Evolutionary conservation across 257 asterid species (phyloP).

Genomic region (Nicotiana tabacum): DNA sequence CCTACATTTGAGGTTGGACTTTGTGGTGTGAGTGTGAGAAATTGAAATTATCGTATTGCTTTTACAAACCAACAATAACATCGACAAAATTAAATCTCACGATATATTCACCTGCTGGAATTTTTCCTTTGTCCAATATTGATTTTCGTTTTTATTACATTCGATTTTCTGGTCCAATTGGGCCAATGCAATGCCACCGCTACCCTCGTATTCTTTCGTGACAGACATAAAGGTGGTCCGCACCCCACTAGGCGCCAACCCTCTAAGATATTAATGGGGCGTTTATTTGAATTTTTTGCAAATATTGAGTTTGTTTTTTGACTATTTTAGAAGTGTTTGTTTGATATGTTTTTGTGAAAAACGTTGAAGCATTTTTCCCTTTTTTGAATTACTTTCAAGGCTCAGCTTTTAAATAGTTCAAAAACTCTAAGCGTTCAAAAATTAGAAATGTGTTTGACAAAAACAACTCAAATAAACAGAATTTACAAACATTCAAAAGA

Average conservation of each 20-base stretch:
- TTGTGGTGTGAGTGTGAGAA: not conserved
- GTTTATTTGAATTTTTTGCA: no score
- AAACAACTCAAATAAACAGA: no score
- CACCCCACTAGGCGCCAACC: not conserved
- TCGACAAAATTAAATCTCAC: not conserved
- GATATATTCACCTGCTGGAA: not conserved
- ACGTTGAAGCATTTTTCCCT: no score
- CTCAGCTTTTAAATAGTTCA: no score
- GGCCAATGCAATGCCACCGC: not conserved
- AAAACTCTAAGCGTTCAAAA: no score
- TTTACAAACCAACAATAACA: not conserved
- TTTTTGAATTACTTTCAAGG: no score
- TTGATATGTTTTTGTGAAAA: no score
- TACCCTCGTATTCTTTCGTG: not conserved
- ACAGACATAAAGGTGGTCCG: slow-evolving; percentile 8
- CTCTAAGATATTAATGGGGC: not conserved
- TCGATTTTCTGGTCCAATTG: not conserved
- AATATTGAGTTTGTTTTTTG: no score
- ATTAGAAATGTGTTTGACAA: no score
- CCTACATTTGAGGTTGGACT: slow-evolving; percentile 5
- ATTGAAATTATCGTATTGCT: not conserved
- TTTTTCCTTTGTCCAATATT: not conserved
- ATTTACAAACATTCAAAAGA: no score
- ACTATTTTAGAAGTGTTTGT: no score
- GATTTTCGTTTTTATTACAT: not conserved